Percentiles rank a stretch among this genome's conserved stretches.
Conservation (phyloP, 257 asterid genomes). For the Petunia secreta region DNA sequence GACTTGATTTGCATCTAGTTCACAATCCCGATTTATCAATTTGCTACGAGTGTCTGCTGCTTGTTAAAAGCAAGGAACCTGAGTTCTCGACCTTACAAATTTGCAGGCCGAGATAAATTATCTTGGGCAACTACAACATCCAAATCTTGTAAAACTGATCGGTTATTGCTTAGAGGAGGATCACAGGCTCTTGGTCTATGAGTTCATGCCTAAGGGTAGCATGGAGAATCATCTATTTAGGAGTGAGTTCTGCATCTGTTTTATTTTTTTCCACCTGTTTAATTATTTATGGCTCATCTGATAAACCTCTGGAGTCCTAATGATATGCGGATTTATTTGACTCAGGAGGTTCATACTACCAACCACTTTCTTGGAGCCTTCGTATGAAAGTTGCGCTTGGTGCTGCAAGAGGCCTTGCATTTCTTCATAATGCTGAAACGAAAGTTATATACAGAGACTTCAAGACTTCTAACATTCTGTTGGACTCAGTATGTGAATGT, state of each 20-base stretch:
- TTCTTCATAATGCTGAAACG: slow-evolving; percentile 69
- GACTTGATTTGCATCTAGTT: neutral
- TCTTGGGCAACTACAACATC: slow-evolving; percentile 69
- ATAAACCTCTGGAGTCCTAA: neutral
- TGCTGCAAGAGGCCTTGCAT: slow-evolving; percentile 79
- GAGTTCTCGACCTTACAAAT: slow-evolving; percentile 16
- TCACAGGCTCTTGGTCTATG: slow-evolving; percentile 69
- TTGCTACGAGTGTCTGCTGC: neutral
- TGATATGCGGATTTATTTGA: slow-evolving; percentile 21
- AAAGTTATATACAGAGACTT: slow-evolving; percentile 77
- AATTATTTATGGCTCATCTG: neutral
- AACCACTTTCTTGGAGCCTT: slow-evolving; percentile 76
- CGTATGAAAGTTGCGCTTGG: slow-evolving; percentile 75
- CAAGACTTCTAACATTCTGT: slow-evolving; percentile 79
- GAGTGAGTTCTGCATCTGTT: slow-evolving; percentile 47
- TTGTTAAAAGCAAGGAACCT: neutral
- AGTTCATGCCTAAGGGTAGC: slow-evolving; percentile 81
- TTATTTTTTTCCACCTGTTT: neutral
- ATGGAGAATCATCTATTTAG: slow-evolving; percentile 74
- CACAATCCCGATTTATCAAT: neutral
- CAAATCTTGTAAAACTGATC: slow-evolving; percentile 70
- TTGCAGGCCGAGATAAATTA: slow-evolving; percentile 70
- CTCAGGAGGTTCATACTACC: slow-evolving; percentile 72
- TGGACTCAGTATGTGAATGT: slow-evolving; percentile 59
- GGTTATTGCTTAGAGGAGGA: slow-evolving; percentile 76